Percentiles rank a stretch among this genome's conserved stretches.
phyloP scores from a whole-genome alignment of 805 yeast genomes.

The Kluyveromyces starmeri region DNA sequence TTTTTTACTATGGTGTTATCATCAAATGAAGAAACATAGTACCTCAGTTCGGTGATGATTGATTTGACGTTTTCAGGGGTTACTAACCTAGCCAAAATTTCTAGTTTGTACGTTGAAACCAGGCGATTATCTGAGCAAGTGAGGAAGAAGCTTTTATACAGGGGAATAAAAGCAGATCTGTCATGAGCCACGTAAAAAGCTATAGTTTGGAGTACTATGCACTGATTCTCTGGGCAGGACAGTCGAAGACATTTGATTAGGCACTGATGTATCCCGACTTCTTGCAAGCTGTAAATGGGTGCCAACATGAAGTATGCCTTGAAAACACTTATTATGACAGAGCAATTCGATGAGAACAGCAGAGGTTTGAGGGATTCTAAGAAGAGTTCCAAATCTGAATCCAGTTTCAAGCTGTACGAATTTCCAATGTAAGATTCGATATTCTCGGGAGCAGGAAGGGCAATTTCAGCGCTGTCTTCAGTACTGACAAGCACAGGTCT shows the following conservation, averaged over 20 bases:
- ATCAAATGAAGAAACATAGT: slow-evolving; percentile 34
- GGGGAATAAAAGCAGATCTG: slow-evolving; percentile 29
- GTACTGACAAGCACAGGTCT: slow-evolving; percentile 33
- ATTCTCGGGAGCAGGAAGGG: slow-evolving; percentile 31
- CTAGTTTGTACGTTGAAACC: slow-evolving; percentile 45
- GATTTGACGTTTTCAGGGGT: slow-evolving; percentile 41
- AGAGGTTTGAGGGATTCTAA: slow-evolving; percentile 39
- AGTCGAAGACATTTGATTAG: slow-evolving; percentile 28
- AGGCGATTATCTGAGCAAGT: slow-evolving; percentile 44
- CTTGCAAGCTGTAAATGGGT: slow-evolving; percentile 43
- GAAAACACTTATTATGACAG: slow-evolving; percentile 53
- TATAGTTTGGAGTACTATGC: slow-evolving; percentile 40
- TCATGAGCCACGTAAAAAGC: slow-evolving; percentile 28
- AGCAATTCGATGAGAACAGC: slow-evolving; percentile 43
- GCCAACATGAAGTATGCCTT: slow-evolving; percentile 50
- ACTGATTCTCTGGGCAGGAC: neutral
- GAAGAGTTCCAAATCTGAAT: slow-evolving; percentile 51
- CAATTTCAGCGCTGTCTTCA: slow-evolving; percentile 19
- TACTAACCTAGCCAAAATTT: slow-evolving; percentile 51
- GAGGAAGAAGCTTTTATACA: slow-evolving; percentile 43
- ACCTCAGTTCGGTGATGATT: slow-evolving; percentile 56
- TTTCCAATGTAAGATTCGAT: slow-evolving; percentile 17
- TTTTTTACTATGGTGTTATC: slow-evolving; percentile 30
- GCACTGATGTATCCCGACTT: slow-evolving; percentile 41
- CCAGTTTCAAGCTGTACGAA: slow-evolving; percentile 35